Percentiles rank a stretch among this genome's conserved stretches.
These are phyloP conservation scores for Pythium vanterpoolii DNA, from an alignment of 352 stramenopile species.

Conservation along the genomic window DNA sequence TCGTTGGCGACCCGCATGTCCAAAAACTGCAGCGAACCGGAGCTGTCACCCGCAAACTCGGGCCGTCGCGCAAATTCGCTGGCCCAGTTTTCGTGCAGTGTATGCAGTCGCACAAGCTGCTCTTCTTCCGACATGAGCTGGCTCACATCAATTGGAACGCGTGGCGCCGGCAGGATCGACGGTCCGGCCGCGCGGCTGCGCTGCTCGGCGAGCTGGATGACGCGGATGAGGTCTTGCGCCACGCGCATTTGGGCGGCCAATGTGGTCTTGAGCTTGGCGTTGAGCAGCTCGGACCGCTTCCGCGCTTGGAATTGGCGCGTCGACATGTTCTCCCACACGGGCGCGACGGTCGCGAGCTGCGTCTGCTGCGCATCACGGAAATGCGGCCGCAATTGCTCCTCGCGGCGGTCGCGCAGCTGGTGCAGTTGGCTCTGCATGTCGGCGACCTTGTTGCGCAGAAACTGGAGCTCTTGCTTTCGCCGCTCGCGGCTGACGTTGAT, in stretches of 20 bases:
- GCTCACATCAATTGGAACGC: slow-evolving; percentile 4
- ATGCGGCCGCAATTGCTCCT: slow-evolving; percentile 2
- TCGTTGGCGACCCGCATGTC: not conserved
- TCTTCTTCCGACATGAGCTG: slow-evolving; percentile 9
- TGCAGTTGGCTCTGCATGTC: slow-evolving; percentile 9
- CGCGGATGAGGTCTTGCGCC: slow-evolving; percentile 6
- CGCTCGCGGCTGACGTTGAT: slow-evolving; percentile 20
- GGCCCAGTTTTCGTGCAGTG: not conserved
- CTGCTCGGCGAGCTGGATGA: slow-evolving; percentile 6
- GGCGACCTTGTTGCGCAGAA: slow-evolving; percentile 3
- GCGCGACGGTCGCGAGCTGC: slow-evolving; percentile 10
- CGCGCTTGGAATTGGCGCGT: slow-evolving; percentile 15
- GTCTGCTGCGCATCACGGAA: not conserved
- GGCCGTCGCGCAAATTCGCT: not conserved
- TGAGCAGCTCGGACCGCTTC: not conserved
- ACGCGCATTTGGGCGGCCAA: slow-evolving; percentile 6
- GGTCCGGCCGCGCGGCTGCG: not conserved
- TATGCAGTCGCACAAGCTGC: not conserved
- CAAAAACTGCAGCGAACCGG: slow-evolving; percentile 9
- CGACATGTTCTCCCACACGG: slow-evolving; percentile 22
- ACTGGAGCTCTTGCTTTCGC: slow-evolving; percentile 13
- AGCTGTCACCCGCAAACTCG: not conserved
- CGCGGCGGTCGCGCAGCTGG: not conserved
- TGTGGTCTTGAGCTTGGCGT: slow-evolving; percentile 6
- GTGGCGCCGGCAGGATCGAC: not conserved